Conservation (phyloP, 192 early-diverging fungal species). For the Umbelopsis ramanniana region DNA sequence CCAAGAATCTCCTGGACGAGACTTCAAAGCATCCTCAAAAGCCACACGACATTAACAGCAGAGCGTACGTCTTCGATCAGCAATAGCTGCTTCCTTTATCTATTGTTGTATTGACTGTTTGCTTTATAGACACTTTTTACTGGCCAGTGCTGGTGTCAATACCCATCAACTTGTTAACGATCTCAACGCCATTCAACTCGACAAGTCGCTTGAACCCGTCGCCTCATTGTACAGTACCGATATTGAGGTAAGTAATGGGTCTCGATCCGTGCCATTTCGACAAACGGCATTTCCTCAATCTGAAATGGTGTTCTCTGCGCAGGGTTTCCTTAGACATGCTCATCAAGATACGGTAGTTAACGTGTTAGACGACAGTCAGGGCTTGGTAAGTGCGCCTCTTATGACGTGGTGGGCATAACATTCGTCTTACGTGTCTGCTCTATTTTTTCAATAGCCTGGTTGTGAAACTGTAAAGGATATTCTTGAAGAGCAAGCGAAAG, state of each 20-base stretch:
- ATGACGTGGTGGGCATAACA: too few relatives aligned
- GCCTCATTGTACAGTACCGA: slow-evolving; percentile 76
- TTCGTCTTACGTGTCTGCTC: not conserved
- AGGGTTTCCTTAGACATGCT: slow-evolving; percentile 69
- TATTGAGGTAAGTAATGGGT: slow-evolving; percentile 55
- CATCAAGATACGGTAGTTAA: slow-evolving; percentile 77
- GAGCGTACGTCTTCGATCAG: slow-evolving; percentile 45
- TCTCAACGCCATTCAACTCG: slow-evolving; percentile 63
- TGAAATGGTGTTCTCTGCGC: not conserved
- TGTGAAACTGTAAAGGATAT: slow-evolving; percentile 15
- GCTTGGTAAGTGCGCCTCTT: slow-evolving; percentile 30
- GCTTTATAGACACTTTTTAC: slow-evolving; percentile 60
- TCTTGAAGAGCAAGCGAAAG: slow-evolving; percentile 58
- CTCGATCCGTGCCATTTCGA: not conserved
- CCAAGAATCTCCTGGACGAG: slow-evolving; percentile 62
- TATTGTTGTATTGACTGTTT: not conserved
- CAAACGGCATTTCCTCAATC: not conserved
- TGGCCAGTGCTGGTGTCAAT: slow-evolving; percentile 79
- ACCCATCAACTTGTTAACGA: slow-evolving; percentile 63
- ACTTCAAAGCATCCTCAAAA: slow-evolving; percentile 41
- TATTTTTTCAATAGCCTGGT: slow-evolving; percentile 2
- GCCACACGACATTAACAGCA: slow-evolving; percentile 46
- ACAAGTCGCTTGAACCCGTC: slow-evolving; percentile 71
- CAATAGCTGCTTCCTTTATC: not conserved
- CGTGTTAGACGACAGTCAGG: slow-evolving; percentile 74